Base-by-base conservation (phyloP, 441 rosid genomes). In the Mallotus repandus region DNA sequence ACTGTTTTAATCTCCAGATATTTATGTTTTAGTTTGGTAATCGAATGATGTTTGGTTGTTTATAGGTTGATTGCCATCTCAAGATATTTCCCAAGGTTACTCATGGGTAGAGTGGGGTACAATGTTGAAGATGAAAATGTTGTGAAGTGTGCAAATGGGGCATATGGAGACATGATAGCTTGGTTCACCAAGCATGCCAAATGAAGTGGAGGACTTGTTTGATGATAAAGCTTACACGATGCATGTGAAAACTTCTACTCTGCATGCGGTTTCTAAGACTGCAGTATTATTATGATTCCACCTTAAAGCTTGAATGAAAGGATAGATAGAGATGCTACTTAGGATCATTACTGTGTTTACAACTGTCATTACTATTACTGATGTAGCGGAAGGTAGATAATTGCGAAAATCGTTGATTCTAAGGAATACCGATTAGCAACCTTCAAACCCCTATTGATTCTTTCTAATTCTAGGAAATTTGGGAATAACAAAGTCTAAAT, bases 51-150 rank as follows among this genome's bases (percentile, higher is more conserved):
- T 73, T 70, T 71, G 57, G 14, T 50, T 41, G 32, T 65, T 64
- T 65, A n/a, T 77, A 85, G 97, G 87, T 90, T 48, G 81, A 84
- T 48, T 70, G 81, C 48, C 81, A 74, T 22, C 93, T 90, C 81
- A 95, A 90, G 91, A 83, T 93, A 79, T 79, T 81, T 73, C 90
- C 92, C 0, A 84, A 86, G 69, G 96, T 88, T 43, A 55, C 84
- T 5, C 98, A 93, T 46, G 98, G 98, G 22, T 95, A 95, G 97
- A n/a, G 78, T 89, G 46, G 81, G 98, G 76, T 95, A 89, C 80
- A 70, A 76, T 5, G 66, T 43, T 5, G 81, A 84, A 63, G 91
- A 93, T 38, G 75, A 81, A 52, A 74, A 46, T 12, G 95, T 88
- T 0, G 90, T 85, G 68, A 86, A 84, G 77, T 50, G 66, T 53